These are phyloP conservation scores for Mikania micrantha DNA, from an alignment of 129 eudicot genomes.

Conservation along the genomic window DNA sequence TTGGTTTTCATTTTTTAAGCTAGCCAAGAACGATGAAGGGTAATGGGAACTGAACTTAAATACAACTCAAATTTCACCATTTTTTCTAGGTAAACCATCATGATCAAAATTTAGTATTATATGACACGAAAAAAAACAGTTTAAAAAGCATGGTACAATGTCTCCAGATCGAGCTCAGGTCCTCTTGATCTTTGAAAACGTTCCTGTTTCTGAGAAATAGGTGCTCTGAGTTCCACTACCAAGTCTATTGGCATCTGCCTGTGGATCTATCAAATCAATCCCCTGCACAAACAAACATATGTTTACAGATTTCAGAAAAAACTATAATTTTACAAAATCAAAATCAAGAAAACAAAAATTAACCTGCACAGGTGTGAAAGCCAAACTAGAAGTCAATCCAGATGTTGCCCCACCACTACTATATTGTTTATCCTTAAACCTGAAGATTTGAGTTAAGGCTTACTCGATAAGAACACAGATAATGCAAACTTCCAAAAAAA, in stretches of 20 bases:
- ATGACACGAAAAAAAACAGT: neutral
- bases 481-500: neutral
- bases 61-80: neutral
- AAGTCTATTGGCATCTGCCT: conserved; percentile 75
- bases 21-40: too few relatives aligned
- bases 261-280: conserved; percentile 85
- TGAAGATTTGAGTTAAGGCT: conserved; percentile 23
- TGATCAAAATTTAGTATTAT: neutral
- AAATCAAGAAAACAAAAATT: neutral
- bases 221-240: conserved; percentile 95
- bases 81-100: neutral
- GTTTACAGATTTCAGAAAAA: neutral
- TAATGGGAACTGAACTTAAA: neutral
- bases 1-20: too few relatives aligned
- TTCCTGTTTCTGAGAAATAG: conserved; percentile 86
- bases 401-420: conserved; percentile 84
- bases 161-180: conserved; percentile 21
- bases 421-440: conserved; percentile 60
- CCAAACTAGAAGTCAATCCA: conserved; percentile 80
- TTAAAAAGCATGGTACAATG: too few relatives aligned
- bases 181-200: conserved; percentile 90
- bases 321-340: neutral
- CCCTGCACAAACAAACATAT: conserved; percentile 41
- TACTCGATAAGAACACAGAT: neutral
- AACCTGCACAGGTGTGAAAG: conserved; percentile 97